These are phyloP conservation scores for Fusarium sp. DNA, from an alignment of 2,329 filamentous ascomycete genomes.

Conservation along the genomic window DNA sequence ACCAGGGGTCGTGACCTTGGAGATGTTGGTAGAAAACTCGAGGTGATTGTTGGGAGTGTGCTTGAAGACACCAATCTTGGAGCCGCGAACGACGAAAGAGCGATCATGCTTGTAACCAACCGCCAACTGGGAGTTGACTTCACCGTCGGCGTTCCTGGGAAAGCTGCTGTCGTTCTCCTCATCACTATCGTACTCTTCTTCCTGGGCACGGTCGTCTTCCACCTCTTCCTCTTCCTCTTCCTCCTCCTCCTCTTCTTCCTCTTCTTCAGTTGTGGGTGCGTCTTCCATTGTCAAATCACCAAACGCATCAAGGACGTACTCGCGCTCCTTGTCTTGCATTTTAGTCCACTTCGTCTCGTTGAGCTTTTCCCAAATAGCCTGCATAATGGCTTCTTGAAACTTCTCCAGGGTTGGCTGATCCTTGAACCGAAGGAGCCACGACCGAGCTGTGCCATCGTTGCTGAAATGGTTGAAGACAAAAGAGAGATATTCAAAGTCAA, in stretches of 20 bases:
- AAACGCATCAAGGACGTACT: slow-evolving; percentile 96
- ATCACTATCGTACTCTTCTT: slow-evolving; percentile 77
- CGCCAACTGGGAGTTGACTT: slow-evolving; percentile 92
- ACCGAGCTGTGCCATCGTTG: slow-evolving; percentile 89
- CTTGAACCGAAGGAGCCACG: slow-evolving; percentile 94
- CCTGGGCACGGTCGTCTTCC: slow-evolving; percentile 75
- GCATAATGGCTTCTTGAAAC: slow-evolving; percentile 95
- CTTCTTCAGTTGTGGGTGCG: slow-evolving; percentile 61
- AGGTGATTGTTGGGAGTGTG: slow-evolving; percentile 93
- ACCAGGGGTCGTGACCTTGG: slow-evolving; percentile 89
- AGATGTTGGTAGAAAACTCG: slow-evolving; percentile 97
- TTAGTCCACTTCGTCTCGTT: slow-evolving; percentile 96
- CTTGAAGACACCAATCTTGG: slow-evolving; percentile 99
- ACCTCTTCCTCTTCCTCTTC: slow-evolving; percentile 70
- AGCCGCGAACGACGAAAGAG: slow-evolving; percentile 96
- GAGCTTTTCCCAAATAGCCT: slow-evolving; percentile 95
- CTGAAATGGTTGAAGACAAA: slow-evolving; percentile 99
- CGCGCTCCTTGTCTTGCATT: slow-evolving; percentile 90
- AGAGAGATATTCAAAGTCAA: slow-evolving; percentile 98
- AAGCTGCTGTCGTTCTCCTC: slow-evolving; percentile 83
- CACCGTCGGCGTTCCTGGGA: slow-evolving; percentile 80
- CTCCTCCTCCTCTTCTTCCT: slow-evolving; percentile 64
- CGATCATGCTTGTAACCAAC: slow-evolving; percentile 98
- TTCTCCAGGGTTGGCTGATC: slow-evolving; percentile 84
- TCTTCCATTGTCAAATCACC: slow-evolving; percentile 96